These are phyloP conservation scores for Penicillium sp. DNA, from an alignment of 2,329 filamentous ascomycete genomes.

Conservation along the genomic window DNA sequence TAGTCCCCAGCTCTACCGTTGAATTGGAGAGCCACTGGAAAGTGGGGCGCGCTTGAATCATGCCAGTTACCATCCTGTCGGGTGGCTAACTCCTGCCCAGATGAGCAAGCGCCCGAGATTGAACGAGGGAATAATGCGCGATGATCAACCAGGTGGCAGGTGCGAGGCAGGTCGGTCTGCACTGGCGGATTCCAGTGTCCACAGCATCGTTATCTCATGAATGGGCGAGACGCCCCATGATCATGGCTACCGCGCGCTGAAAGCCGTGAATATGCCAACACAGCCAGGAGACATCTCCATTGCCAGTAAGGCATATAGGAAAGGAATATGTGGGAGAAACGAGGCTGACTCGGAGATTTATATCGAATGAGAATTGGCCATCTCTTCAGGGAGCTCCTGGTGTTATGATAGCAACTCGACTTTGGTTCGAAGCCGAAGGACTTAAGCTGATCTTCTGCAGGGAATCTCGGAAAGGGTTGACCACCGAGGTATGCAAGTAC, in stretches of 20 bases:
- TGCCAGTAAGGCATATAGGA: too few relatives aligned
- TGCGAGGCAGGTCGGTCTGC: not conserved
- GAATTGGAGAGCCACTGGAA: not conserved
- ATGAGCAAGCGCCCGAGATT: not conserved
- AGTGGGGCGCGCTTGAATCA: conserved; percentile 6
- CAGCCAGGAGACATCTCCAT: not conserved
- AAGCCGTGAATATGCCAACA: not conserved
- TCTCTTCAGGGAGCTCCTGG: not conserved
- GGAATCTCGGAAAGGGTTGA: not conserved
- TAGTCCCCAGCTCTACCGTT: not conserved
- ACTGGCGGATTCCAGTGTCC: not conserved
- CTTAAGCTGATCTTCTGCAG: conserved; percentile 2
- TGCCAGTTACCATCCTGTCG: not conserved
- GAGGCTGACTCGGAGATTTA: not conserved
- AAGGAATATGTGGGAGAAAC: not conserved
- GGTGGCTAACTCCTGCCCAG: conserved; percentile 7
- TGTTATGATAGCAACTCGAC: not conserved
- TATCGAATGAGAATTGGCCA: not conserved
- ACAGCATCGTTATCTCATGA: not conserved
- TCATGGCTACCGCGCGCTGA: not conserved
- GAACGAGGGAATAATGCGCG: not conserved
- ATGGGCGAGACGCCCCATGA: not conserved
- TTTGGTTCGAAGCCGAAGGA: not conserved
- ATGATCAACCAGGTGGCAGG: not conserved
- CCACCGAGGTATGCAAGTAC: not conserved